A percentile compares a stretch with the other conserved stretches of the same genome.
phyloP scores from a whole-genome alignment of 2,329 filamentous ascomycete species.

The Ophiocordyceps australis region DNA sequence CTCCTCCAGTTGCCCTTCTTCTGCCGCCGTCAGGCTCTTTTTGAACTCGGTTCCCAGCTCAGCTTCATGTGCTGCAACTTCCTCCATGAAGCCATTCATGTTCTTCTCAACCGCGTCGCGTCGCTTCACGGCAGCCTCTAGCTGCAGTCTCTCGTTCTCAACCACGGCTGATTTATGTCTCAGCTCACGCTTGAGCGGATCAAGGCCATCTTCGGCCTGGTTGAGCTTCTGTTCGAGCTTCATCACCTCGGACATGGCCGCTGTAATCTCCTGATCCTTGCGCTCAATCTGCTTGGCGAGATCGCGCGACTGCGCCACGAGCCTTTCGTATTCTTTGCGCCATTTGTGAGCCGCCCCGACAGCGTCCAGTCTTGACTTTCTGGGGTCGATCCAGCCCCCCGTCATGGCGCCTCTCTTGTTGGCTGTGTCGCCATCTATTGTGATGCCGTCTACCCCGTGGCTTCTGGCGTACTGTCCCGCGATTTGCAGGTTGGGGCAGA shows the following conservation, averaged over 20 bases:
- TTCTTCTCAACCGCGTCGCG: slow-evolving; percentile 56
- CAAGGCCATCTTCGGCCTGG: slow-evolving; percentile 67
- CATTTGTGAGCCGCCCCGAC: slow-evolving; percentile 59
- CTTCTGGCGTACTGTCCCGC: slow-evolving; percentile 84
- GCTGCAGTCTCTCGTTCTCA: slow-evolving; percentile 52
- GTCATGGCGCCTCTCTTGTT: slow-evolving; percentile 93
- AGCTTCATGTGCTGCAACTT: slow-evolving; percentile 57
- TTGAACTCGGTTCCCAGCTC: slow-evolving; percentile 82
- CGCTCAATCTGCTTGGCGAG: slow-evolving; percentile 54
- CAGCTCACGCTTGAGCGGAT: slow-evolving; percentile 61
- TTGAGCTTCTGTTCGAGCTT: slow-evolving; percentile 64
- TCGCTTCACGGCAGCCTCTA: slow-evolving; percentile 48
- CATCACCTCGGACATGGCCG: slow-evolving; percentile 65
- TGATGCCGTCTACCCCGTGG: slow-evolving; percentile 84
- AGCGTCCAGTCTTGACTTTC: slow-evolving; percentile 72
- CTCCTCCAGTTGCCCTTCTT: slow-evolving; percentile 63
- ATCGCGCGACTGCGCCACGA: slow-evolving; percentile 43
- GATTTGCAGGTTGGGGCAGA: slow-evolving; percentile 77
- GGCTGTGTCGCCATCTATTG: slow-evolving; percentile 81
- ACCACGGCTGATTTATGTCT: slow-evolving; percentile 57
- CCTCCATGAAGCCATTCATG: slow-evolving; percentile 58
- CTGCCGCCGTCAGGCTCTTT: slow-evolving; percentile 66
- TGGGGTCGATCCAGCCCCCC: slow-evolving; percentile 80
- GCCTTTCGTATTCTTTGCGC: slow-evolving; percentile 54
- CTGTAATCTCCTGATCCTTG: slow-evolving; percentile 79